Base-by-base conservation (phyloP, 352 stramenopile species). In the Phytophthora rubi region DNA sequence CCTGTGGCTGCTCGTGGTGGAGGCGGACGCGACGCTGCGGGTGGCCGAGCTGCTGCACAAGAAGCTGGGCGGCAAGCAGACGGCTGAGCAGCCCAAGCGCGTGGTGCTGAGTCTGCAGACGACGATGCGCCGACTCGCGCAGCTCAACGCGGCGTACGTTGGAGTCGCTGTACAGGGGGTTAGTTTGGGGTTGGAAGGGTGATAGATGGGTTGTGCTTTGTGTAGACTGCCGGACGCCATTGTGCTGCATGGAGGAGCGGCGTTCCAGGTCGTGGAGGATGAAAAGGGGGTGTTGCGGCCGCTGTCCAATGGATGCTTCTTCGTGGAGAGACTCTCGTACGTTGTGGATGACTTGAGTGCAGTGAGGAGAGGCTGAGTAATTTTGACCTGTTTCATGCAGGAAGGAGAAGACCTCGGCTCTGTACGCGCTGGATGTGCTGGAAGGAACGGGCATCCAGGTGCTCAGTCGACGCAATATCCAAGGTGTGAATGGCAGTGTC, bases 301-400 rank as follows among this genome's bases (percentile, higher is more conserved):
- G 8, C 66, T 93, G 12, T 88, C 82, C 1, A 81, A 89, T 51
- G 88, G 88, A 45, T 92, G 81, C 69, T 89, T 86, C 69, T 96
- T 91, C 57, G 78, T 94, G 30, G 88, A 96, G 64, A 80, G 86
- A 35, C 77, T 96, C 21, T 66, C 83, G 88, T 96, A 77, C 70
- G 83, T 81, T 45, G 1, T 12, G 45, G 1, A 15, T 33, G 16
- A n/a, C 9, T 26, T 44, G 0, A 16, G 21, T 7, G 26, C 16
- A 37, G 30, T 26, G 16, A 10, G n/a, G 9, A 12, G 30, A 48
- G 12, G 7, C 7, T 70, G 10, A 68, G 30, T 26, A 44, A 15
- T 12, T 42, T 2, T 23, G 15, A 21, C 10, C 45, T 45, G 49
- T 3, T 3, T 55, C 4, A 5, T 53, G 18, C 12, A 96, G 88